Conservation (phyloP, 1,284 basidiomycete genomes). For the Pseudozyma tsukubaensis region DNA sequence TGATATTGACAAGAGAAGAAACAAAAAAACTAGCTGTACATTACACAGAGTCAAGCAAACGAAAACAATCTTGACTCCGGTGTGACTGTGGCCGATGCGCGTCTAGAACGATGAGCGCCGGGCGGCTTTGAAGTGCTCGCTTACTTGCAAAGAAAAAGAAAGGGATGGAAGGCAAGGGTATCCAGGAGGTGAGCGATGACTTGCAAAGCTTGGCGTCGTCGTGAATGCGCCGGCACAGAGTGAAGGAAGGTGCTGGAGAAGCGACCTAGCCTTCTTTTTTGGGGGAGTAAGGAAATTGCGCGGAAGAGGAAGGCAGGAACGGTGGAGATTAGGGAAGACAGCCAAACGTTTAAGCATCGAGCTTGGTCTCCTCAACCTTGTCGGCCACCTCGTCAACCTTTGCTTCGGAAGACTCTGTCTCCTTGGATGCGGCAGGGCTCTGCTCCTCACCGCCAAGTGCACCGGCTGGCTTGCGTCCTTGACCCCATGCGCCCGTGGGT, state of each 20-base stretch:
- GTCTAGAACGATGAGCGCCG: background rate
- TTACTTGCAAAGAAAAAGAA: constrained; percentile 10
- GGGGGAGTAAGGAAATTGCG: background rate
- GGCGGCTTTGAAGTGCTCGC: background rate
- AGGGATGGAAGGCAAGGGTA: constrained; percentile 20
- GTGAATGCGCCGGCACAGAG: constrained; percentile 3
- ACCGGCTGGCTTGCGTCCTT: constrained; percentile 58
- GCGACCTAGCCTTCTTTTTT: constrained; percentile 29
- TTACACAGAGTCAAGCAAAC: constrained; percentile 26
- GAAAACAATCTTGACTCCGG: constrained; percentile 9
- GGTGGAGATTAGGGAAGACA: too few species aligned
- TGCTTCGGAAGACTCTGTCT: constrained; percentile 22
- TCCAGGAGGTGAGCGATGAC: constrained; percentile 16
- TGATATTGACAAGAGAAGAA: constrained; percentile 33
- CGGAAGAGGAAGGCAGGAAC: background rate
- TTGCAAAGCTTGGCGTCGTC: background rate
- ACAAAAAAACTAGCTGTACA: constrained; percentile 26
- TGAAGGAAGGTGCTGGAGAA: constrained; percentile 2
- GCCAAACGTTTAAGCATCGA: constrained; percentile 27
- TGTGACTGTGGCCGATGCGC: constrained; percentile 18
- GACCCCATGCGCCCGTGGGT: constrained; percentile 59
- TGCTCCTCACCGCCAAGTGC: constrained; percentile 46
- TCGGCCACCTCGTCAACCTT: constrained; percentile 45
- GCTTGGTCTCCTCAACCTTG: constrained; percentile 43
- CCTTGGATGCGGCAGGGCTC: constrained; percentile 7